Conservation (phyloP, 352 stramenopile species). For the Globisporangium takayamanum region DNA sequence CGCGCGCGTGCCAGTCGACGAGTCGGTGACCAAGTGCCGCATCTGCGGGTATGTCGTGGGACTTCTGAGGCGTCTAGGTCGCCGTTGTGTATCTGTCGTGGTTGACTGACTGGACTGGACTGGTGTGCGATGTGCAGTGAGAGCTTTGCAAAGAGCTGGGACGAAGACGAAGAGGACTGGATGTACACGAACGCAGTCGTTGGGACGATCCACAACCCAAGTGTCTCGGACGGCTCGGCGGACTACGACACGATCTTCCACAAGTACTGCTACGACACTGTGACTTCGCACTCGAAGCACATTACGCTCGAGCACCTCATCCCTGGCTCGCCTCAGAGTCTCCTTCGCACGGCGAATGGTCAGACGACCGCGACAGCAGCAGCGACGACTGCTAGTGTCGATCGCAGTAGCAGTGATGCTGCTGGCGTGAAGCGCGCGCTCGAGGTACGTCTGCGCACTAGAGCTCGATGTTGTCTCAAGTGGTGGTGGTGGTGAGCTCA, state of each 20-base stretch:
- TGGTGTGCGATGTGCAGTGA: constrained; percentile 26
- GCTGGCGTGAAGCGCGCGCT: constrained; percentile 46
- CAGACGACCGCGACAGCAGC: neutral
- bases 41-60: constrained; percentile 57
- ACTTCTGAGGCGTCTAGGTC: neutral
- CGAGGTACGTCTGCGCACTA: constrained; percentile 21
- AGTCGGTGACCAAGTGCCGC: constrained; percentile 69
- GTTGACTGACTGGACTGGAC: neutral
- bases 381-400: constrained; percentile 5
- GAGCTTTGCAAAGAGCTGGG: constrained; percentile 76
- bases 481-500: neutral
- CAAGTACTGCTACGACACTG: constrained; percentile 87
- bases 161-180: constrained; percentile 88
- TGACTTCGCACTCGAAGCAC: constrained; percentile 77
- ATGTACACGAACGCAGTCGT: constrained; percentile 86
- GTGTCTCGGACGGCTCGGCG: constrained; percentile 20
- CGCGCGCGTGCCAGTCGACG: constrained; percentile 69
- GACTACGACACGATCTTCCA: constrained; percentile 81
- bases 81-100: neutral
- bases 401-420: constrained; percentile 18
- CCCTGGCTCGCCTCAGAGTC: constrained; percentile 30
- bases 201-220: constrained; percentile 58
- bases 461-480: neutral
- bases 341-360: constrained; percentile 17
- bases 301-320: constrained; percentile 72